Evolutionary conservation across 2,329 filamentous ascomycete species (phyloP).

Genomic region (Aspergillus pseudoviridinutans): DNA sequence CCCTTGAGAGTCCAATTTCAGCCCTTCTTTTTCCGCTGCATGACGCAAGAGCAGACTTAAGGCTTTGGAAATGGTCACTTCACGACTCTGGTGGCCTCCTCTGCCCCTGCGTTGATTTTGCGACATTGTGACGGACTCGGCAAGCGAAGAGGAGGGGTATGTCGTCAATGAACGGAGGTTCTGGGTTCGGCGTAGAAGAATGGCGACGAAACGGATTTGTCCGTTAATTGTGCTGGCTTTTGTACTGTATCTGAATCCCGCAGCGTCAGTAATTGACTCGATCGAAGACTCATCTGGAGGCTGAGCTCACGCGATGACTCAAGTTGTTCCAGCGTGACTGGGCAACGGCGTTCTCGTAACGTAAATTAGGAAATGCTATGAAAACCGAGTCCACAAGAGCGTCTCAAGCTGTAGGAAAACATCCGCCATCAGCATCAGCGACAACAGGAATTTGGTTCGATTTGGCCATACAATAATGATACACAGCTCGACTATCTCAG

Average conservation of each 20-base stretch:
- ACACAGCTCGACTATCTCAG: background rate
- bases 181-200: background rate
- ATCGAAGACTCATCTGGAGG: background rate
- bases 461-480: background rate
- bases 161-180: background rate
- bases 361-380: background rate
- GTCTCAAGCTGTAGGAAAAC: background rate
- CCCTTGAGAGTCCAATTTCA: slow-evolving; percentile 56
- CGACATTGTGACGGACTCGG: background rate
- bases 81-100: slow-evolving; percentile 21
- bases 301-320: background rate
- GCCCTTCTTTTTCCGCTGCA: slow-evolving; percentile 56
- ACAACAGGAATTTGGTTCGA: background rate
- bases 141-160: background rate
- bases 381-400: background rate
- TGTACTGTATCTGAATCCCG: background rate
- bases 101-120: slow-evolving; percentile 5
- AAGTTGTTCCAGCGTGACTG: background rate
- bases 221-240: background rate
- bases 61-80: slow-evolving; percentile 39
- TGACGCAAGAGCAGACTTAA: slow-evolving; percentile 54
- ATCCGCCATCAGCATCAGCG: background rate
- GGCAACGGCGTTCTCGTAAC: background rate
- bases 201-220: background rate
- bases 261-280: background rate